These are phyloP conservation scores for Abortiporus biennis DNA, from an alignment of 1,284 basidiomycete genomes.

Conservation along the genomic window DNA sequence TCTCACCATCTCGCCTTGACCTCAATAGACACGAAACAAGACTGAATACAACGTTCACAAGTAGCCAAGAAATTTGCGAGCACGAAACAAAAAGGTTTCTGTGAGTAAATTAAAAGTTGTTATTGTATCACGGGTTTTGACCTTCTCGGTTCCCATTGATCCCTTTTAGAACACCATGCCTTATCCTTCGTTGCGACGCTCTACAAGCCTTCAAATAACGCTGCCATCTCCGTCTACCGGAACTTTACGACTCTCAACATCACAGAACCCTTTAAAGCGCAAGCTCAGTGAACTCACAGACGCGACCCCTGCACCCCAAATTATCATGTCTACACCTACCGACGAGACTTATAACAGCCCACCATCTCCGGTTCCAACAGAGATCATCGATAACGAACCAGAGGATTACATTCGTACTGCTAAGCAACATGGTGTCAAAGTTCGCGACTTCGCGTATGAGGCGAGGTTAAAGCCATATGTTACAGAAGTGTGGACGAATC, in stretches of 20 bases:
- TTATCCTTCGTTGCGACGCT: neutral
- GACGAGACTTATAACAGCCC: slow-evolving; percentile 4
- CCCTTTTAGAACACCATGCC: no score
- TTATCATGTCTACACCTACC: neutral
- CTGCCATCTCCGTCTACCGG: neutral
- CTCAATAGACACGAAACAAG: no score
- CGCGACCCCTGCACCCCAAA: neutral
- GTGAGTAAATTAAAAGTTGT: no score
- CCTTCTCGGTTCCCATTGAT: no score
- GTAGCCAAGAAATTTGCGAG: no score
- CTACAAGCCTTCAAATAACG: neutral
- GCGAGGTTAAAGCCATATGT: slow-evolving; percentile 7
- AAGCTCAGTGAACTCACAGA: neutral
- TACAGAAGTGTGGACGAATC: slow-evolving; percentile 18
- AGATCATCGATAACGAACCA: slow-evolving; percentile 29
- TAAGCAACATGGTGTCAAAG: slow-evolving; percentile 37
- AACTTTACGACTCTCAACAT: neutral
- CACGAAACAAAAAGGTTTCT: no score
- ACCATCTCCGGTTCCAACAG: slow-evolving; percentile 32
- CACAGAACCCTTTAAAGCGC: neutral
- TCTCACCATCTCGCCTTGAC: no score
- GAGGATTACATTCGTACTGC: slow-evolving; percentile 27
- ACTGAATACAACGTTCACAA: no score
- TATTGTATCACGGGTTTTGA: no score
- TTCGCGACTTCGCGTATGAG: slow-evolving; percentile 43